These are phyloP conservation scores for Astrothelium macrocarpum DNA, from an alignment of 495 filamentous ascomycete species.

Conservation along the genomic window DNA sequence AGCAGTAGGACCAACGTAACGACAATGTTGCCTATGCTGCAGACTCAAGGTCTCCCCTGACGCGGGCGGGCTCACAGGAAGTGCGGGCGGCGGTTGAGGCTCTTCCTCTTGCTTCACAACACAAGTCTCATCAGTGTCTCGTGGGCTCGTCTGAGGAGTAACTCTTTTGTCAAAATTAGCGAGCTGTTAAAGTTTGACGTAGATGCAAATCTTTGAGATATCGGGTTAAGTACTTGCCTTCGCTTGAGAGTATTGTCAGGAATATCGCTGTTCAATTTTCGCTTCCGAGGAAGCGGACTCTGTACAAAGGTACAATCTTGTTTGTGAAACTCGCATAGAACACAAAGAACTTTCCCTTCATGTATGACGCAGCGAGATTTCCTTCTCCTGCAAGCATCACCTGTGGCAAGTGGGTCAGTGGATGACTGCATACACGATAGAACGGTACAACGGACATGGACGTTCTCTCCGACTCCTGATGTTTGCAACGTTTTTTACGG, in stretches of 20 bases:
- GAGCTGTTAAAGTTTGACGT: not conserved
- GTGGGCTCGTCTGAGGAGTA: not conserved
- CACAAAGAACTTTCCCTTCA: slow-evolving; percentile 66
- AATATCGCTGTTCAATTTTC: slow-evolving; percentile 25
- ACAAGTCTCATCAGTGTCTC: not conserved
- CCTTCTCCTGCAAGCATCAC: slow-evolving; percentile 73
- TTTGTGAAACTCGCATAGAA: slow-evolving; percentile 44
- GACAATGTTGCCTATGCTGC: slow-evolving; percentile 32
- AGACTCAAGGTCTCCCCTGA: slow-evolving; percentile 34
- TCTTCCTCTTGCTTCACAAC: slow-evolving; percentile 4
- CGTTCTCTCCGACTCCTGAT: slow-evolving; percentile 27
- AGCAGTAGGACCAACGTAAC: slow-evolving; percentile 42
- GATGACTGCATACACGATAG: not conserved
- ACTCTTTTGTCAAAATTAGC: not conserved
- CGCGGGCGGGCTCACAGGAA: not conserved
- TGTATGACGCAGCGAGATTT: slow-evolving; percentile 89
- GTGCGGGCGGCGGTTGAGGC: not conserved
- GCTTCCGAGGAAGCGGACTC: slow-evolving; percentile 44
- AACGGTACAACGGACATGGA: slow-evolving; percentile 14
- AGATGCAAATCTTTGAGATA: not conserved
- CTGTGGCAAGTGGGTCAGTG: slow-evolving; percentile 19
- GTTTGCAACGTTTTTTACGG: slow-evolving; percentile 22
- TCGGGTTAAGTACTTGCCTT: slow-evolving; percentile 15
- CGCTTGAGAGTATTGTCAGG: slow-evolving; percentile 16
- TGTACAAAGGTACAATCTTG: slow-evolving; percentile 41